Base-by-base conservation (phyloP, 192 early-diverging fungal species). In the Entomortierella beljakovae region DNA sequence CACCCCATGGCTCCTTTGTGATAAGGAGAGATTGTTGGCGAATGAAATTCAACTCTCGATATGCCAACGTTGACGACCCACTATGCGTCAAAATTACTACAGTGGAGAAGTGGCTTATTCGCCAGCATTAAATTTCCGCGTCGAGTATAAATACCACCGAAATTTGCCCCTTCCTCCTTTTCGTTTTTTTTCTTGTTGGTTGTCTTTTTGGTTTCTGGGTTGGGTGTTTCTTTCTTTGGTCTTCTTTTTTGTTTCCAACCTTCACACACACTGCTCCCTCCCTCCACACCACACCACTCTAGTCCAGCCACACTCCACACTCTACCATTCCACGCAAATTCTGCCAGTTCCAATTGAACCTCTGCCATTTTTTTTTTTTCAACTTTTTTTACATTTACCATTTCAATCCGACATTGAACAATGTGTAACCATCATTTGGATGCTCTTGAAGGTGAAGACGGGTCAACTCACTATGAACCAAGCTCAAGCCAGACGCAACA, bases 351-450 rank as follows among this genome's bases (percentile, higher is more conserved):
- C 7, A 56, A 18, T 20, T 38, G 32, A 43, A 60, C 58, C 37
- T 22, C 48, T 63, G 46, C 15, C 28, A 29, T 50, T 63, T 51
- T 63, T 51, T 51, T 33, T 43, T 33, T 33, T 51, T 50, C n/a
- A 38, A 58, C 4, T 35, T 22, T 49, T 9, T 49, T 18, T 43
- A 13, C 58, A 31, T n/a, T 40, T 32, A 43, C 3, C 58, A 50
- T 37, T 22, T 26, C 46, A 49, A 7, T 11, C 2, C 16, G 37
- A 26, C 40, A 57, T 52, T 46, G 29, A 64, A 20, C 7, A 46
- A 79, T 79, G 75, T 79, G 75, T 62, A 68, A 79, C 67, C 67
- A 79, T 22, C 75, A 79, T 49, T 58, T 69, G 26, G 68, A 79
- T 42, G 51, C 48, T 46, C 16, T 70, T 29, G 31, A 64, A 31